Evolutionary conservation across 148 eudicot genomes (phyloP).

Genomic region (Vaccinium myrtillus): DNA sequence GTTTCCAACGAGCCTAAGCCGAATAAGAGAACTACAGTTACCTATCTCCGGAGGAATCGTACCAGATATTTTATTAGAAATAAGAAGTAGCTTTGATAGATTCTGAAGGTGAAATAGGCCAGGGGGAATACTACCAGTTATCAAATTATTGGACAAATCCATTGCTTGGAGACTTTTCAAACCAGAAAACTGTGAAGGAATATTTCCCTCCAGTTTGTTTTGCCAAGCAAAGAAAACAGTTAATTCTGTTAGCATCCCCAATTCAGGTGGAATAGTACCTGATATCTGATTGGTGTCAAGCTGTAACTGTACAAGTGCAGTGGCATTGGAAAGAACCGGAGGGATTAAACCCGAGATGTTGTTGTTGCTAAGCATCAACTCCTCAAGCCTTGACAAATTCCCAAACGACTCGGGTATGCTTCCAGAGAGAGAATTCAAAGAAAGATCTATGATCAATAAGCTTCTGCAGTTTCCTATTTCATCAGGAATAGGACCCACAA

Average conservation of each 20-base stretch:
- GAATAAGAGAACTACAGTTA: constrained; percentile 18
- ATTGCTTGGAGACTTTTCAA: constrained; percentile 55
- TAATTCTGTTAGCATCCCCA: constrained; percentile 49
- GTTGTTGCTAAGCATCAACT: constrained; percentile 74
- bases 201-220: constrained; percentile 73
- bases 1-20: constrained; percentile 38
- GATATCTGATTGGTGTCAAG: constrained; percentile 73
- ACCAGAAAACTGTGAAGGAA: constrained; percentile 51
- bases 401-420: constrained; percentile 62
- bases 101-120: constrained; percentile 58
- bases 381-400: constrained; percentile 44
- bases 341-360: constrained; percentile 77
- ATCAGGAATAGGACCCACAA: constrained; percentile 56
- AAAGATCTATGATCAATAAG: constrained; percentile 56
- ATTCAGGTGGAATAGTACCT: constrained; percentile 57
- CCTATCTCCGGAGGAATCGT: constrained; percentile 40
- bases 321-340: constrained; percentile 47
- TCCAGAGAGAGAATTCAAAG: constrained; percentile 66
- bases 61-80: constrained; percentile 76
- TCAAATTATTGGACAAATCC: constrained; percentile 66
- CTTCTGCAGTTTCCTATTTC: constrained; percentile 70
- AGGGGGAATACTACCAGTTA: constrained; percentile 61
- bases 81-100: constrained; percentile 62
- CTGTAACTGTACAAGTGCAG: constrained; percentile 54
- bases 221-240: constrained; percentile 77